Evolutionary conservation across 176 grass and related monocot genomes (phyloP), one percentile per base, ranked within the genome.

Genomic region (Hsuehochloa calcarea): DNA sequence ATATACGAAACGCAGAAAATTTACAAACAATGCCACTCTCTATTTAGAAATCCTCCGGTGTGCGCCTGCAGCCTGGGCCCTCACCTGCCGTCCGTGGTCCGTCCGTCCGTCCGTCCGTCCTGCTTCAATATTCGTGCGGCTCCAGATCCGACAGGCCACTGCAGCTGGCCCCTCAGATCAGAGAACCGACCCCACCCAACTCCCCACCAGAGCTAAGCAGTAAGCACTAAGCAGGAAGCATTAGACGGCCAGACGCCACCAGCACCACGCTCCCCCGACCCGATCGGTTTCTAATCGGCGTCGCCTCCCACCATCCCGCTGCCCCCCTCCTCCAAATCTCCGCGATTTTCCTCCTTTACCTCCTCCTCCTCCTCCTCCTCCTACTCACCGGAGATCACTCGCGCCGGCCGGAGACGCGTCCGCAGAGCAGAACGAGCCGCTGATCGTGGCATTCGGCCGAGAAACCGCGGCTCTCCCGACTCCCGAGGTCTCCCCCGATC

Each of bases 381-480:
- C 8, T 78, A 58, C 76, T 63, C 40, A 16, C 41, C 59, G 76
- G 76, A 79, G 76, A 47, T 40, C 59, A 41, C 77, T 79, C 60
- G 16, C 43, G 43, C 17, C 17, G 41, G 3, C 26, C 76, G 59
- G 59, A 38, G 72, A 16, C 74, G 14, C 54, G 12, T 6, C 34
- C 29, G 65, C n/a, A 23, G 29, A 61, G 62, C 62, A 51, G 40
- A 65, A 34, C 59, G 40, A 79, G 25, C 29, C 29, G 54, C 16
- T 40, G 46, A 52, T 79, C 44, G 68, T 65, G n/a, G 39, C 73
- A 89, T 83, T 86, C 41, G 78, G 73, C 71, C 59, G 4, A 50
- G 31, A 19, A 75, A 79, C 6, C n/a, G 39, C 55, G 5, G 7
- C 6, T 60, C 65, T 65, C 17, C 45, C 25, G 41, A 72, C 65